A percentile compares a stretch with the other conserved stretches of the same genome.
Conservation (phyloP, 2,329 filamentous ascomycete species). For the Coleophoma eucalyptorum region DNA sequence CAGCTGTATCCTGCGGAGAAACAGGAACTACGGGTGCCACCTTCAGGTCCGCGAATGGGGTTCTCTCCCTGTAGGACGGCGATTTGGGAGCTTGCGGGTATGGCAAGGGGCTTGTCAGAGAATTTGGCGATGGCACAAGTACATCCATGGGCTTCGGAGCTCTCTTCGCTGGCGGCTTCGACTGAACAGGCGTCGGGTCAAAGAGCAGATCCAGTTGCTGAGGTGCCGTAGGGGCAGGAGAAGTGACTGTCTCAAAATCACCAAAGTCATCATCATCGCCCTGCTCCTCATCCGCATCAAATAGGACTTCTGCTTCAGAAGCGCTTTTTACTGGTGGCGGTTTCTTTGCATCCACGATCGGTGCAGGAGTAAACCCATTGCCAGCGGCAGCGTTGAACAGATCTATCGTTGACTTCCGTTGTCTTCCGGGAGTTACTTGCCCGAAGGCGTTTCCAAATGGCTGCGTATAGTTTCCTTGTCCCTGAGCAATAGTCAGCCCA, state of each 20-base stretch:
- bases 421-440: slow-evolving; percentile 10
- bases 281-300: slow-evolving; percentile 32
- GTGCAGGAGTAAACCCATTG: neutral
- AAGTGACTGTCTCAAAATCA: slow-evolving; percentile 58
- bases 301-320: slow-evolving; percentile 23
- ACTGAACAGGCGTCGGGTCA: slow-evolving; percentile 23
- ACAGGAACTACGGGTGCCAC: slow-evolving; percentile 26
- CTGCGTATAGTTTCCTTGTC: neutral
- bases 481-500: slow-evolving; percentile 1
- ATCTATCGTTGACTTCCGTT: slow-evolving; percentile 20
- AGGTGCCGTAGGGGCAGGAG: slow-evolving; percentile 18
- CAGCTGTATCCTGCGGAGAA: slow-evolving; percentile 30
- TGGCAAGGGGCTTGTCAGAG: slow-evolving; percentile 21
- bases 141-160: slow-evolving; percentile 17
- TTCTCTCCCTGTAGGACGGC: slow-evolving; percentile 49
- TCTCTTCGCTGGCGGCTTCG: slow-evolving; percentile 24
- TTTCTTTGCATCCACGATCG: slow-evolving; percentile 4
- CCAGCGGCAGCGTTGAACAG: slow-evolving; percentile 17
- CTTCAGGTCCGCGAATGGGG: slow-evolving; percentile 46
- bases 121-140: slow-evolving; percentile 27
- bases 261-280: slow-evolving; percentile 60
- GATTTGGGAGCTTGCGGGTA: slow-evolving; percentile 47
- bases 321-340: slow-evolving; percentile 8
- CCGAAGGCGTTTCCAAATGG: neutral
- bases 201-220: slow-evolving; percentile 19